Evolutionary conservation across 352 stramenopile genomes (phyloP), one percentile per base, ranked within the genome.

Genomic region (Phytophthora multivora): DNA sequence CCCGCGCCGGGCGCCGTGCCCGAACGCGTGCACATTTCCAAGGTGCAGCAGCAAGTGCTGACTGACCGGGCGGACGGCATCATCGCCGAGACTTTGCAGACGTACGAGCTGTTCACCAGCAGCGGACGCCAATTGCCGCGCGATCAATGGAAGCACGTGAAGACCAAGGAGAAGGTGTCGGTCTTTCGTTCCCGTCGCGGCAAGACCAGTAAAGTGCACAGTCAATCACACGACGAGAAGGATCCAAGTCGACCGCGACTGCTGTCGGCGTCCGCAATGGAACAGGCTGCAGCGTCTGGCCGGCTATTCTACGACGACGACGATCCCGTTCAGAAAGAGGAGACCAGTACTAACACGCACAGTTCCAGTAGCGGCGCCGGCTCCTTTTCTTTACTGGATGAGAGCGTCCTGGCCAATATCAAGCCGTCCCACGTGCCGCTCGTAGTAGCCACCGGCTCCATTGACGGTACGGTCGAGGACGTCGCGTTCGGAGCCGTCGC

Each of bases 101-200:
- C 71, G 7, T 80, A 82, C 57, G 79, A 83, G 35, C 59, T 56
- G n/a, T 87, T 82, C 69, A 71, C 76, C 41, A 41, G 51, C 16
- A 63, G 50, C 48, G 55, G 64, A 7, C 69, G 75, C 4, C 53
- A 62, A 49, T 56, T 87, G 13, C 45, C 70, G 11, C 42, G 45
- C 18, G 53, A 75, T 7, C 63, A 71, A 41, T 89, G 79, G 77
- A 85, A 86, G 63, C 71, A 77, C 41, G 39, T 80, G n/a, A 79
- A 79, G 52, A 60, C 60, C 15, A 75, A 75, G 28, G 77, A 89
- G 49, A 69, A 82, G 47, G 52, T 89, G 48, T 56, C 71, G 18
- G 64, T 87, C 19, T 89, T 78, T 51, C 73, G 73, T 36, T 75
- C 79, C 25, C 66, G 79, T 19, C 62, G 69, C 8, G 41, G 69